Conservation (phyloP, 2,329 filamentous ascomycete genomes). For the Penicillium aurantiogriseum region DNA sequence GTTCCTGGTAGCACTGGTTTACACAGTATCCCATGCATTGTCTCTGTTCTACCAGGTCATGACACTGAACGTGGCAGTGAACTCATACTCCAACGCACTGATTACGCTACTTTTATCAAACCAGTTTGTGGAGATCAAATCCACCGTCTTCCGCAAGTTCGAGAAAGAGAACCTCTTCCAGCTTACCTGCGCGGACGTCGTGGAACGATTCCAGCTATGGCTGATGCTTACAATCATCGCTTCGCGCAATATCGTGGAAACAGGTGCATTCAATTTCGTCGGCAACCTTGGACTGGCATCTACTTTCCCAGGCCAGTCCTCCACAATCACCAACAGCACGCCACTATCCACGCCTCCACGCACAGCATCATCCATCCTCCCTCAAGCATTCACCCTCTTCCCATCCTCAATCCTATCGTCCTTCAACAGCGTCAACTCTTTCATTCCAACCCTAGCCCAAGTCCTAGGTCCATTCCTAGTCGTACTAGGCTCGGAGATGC, state of each 20-base stretch:
- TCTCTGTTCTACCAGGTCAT: slow-evolving; percentile 97
- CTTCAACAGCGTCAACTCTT: slow-evolving; percentile 44
- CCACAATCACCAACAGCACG: slow-evolving; percentile 47
- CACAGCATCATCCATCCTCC: slow-evolving; percentile 68
- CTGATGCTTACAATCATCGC: slow-evolving; percentile 96
- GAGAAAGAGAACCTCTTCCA: slow-evolving; percentile 98
- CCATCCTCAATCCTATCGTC: slow-evolving; percentile 56
- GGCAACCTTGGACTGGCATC: slow-evolving; percentile 37
- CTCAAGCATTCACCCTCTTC: slow-evolving; percentile 80
- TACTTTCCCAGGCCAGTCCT: slow-evolving; percentile 29
- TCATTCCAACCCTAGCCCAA: slow-evolving; percentile 60
- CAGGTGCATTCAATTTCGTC: slow-evolving; percentile 71
- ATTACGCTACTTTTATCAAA: slow-evolving; percentile 91
- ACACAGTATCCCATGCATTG: slow-evolving; percentile 84
- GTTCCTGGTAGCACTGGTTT: slow-evolving; percentile 80
- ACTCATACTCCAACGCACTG: slow-evolving; percentile 95
- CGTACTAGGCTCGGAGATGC: slow-evolving; percentile 92
- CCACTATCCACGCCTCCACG: slow-evolving; percentile 57
- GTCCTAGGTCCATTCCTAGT: slow-evolving; percentile 90
- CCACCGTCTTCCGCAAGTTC: slow-evolving; percentile 96
- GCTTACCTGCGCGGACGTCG: slow-evolving; percentile 91
- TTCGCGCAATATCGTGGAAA: slow-evolving; percentile 92
- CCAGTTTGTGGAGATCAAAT: slow-evolving; percentile 98
- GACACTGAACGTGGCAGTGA: slow-evolving; percentile 94
- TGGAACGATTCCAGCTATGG: slow-evolving; percentile 96